These are phyloP conservation scores for Pezicula carpinea DNA, from an alignment of 2,329 filamentous ascomycete genomes.

Conservation along the genomic window DNA sequence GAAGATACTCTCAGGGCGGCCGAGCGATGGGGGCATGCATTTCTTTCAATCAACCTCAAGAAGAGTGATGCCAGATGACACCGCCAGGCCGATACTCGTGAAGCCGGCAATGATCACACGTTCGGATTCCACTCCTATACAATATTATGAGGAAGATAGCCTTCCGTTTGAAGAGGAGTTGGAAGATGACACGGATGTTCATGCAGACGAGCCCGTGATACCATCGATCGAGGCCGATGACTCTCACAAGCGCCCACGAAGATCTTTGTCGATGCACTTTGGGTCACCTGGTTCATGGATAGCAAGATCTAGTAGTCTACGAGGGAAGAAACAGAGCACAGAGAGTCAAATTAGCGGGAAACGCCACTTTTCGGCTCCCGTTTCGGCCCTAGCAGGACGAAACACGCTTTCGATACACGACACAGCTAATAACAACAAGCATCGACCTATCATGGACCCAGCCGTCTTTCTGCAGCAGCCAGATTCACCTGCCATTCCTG, in stretches of 20 bases:
- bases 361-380: conserved; percentile 51
- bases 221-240: conserved; percentile 28
- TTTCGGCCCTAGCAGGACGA: conserved; percentile 26
- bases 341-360: conserved; percentile 38
- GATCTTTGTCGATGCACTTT: conserved; percentile 58
- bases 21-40: conserved; percentile 19
- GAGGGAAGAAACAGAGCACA: conserved; percentile 47
- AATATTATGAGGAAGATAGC: conserved; percentile 20
- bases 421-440: conserved; percentile 8
- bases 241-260: conserved; percentile 41
- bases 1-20: conserved; percentile 15
- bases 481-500: conserved; percentile 11
- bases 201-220: conserved; percentile 13
- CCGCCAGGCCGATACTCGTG: conserved; percentile 23
- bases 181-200: conserved; percentile 14
- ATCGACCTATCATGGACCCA: conserved; percentile 20
- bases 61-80: conserved; percentile 24
- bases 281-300: conserved; percentile 53
- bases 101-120: conserved; percentile 24
- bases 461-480: conserved; percentile 16
- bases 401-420: conserved; percentile 21
- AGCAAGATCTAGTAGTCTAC: conserved; percentile 50
- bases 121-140: conserved; percentile 6
- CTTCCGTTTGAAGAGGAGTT: conserved; percentile 17
- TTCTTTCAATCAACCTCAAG: conserved; percentile 23